Base-by-base conservation (phyloP, 192 early-diverging fungal species). In the Dissophora ornata region DNA sequence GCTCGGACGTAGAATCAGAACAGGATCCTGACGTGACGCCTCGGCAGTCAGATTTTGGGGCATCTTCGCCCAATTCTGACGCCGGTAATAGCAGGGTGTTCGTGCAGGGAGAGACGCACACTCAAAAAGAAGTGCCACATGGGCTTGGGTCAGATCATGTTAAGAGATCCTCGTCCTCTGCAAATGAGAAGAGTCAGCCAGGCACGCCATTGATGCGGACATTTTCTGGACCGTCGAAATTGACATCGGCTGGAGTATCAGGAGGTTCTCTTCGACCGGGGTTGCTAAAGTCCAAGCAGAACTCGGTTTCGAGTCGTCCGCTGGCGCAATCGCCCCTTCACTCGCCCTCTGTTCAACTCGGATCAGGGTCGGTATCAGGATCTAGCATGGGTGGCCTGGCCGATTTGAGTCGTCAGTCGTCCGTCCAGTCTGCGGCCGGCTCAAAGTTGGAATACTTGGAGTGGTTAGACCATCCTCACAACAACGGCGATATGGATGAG, bases 251-350 rank as follows among this genome's bases (percentile, higher is more conserved):
- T 1, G 62, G 62, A 42, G 49, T 36, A 8, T 52, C 50, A 11
- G 22, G 19, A 38, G 36, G 36, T 9, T 6, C 13, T 9, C 21
- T 8, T 12, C 50, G 26, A 12, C 13, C 57, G 12, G 28, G 41
- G 4, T 2, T 45, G 18, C 40, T 45, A 13, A 58, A 58, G 29
- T 38, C 47, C 1, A 62, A 51, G 19, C 60, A 51, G n/a, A 62
- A 52, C 36, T 62, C 60, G 18, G 22, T 62, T 15, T 62, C 60
- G 33, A 48, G 50, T 21, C 63, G 73, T 11, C 73, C 73, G 1
- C 46, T 77, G 2, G 64, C 64, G 15, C 73, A 67, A 19, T 41
- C 73, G 8, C 64, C 64, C 2, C 40, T 67, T 16, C 65, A 67
- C 21, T 55, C 64, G 26, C 64, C 73, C 2, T 67, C 65, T 15